Evolutionary conservation across 345 rosid species (phyloP).

Genomic region (Aegle marmelos): DNA sequence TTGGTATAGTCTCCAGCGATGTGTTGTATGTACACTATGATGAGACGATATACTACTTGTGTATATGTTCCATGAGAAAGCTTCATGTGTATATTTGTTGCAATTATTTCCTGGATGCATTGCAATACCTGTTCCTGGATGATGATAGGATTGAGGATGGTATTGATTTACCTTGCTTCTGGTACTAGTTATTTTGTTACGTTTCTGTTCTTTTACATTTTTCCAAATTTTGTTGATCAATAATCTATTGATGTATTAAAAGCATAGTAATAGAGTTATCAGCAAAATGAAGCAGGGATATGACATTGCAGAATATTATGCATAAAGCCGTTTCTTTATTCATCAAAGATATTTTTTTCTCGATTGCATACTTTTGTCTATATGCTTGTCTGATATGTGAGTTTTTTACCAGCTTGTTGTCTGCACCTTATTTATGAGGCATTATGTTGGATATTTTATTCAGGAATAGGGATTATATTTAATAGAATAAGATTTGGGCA

Average conservation of each 20-base stretch:
- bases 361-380: not conserved
- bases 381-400: not conserved
- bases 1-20: slow-evolving; percentile 26
- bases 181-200: not conserved
- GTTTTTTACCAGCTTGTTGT: not conserved
- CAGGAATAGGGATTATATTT: not conserved
- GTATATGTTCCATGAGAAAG: slow-evolving; percentile 41
- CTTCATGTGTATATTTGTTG: slow-evolving; percentile 54
- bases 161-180: slow-evolving; percentile 17
- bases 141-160: slow-evolving; percentile 23
- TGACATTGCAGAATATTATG: not conserved
- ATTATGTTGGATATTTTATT: not conserved
- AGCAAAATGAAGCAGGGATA: not conserved
- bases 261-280: not conserved
- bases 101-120: slow-evolving; percentile 36
- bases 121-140: slow-evolving; percentile 16
- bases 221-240: not conserved
- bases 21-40: slow-evolving; percentile 37
- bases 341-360: not conserved
- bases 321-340: not conserved
- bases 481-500: not conserved
- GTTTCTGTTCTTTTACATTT: not conserved
- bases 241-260: not conserved
- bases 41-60: slow-evolving; percentile 39
- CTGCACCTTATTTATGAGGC: not conserved